Conservation (phyloP, 2,329 filamentous ascomycete species). For the Onygenales sp. region DNA sequence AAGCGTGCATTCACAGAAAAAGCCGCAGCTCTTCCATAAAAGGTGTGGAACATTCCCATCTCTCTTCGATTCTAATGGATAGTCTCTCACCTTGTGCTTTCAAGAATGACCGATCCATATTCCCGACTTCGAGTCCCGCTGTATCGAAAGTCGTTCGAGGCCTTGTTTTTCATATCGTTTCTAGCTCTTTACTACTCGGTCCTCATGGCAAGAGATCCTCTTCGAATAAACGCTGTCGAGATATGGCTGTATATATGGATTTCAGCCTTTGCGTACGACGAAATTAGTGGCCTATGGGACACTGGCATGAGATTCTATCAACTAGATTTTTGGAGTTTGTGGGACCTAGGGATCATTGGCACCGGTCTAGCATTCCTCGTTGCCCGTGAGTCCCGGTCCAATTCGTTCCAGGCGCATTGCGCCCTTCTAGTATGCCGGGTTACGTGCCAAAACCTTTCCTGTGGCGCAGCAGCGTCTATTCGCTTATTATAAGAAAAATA, state of each 20-base stretch:
- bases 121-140: constrained; percentile 69
- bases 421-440: no score
- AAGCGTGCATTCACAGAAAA: constrained; percentile 63
- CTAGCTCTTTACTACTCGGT: constrained; percentile 79
- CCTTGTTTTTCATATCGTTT: constrained; percentile 68
- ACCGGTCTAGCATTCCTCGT: constrained; percentile 63
- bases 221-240: constrained; percentile 59
- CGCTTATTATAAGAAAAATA: neutral
- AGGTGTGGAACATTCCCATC: constrained; percentile 19
- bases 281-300: constrained; percentile 74
- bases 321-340: constrained; percentile 72
- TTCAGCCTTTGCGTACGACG: constrained; percentile 78
- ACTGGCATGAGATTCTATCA: constrained; percentile 80
- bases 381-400: constrained; percentile 49
- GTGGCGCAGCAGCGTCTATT: neutral
- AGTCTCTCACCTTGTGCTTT: constrained; percentile 9
- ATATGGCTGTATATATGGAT: constrained; percentile 76
- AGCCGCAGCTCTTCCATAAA: constrained; percentile 65
- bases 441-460: neutral
- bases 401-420: neutral
- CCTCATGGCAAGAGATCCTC: constrained; percentile 61
- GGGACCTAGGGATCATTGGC: constrained; percentile 63
- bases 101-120: constrained; percentile 58
- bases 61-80: constrained; percentile 2
- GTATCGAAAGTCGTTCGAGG: constrained; percentile 78